These are phyloP conservation scores for Pulveroboletus sp. DNA, from an alignment of 768 basidiomycete species.

Conservation along the genomic window DNA sequence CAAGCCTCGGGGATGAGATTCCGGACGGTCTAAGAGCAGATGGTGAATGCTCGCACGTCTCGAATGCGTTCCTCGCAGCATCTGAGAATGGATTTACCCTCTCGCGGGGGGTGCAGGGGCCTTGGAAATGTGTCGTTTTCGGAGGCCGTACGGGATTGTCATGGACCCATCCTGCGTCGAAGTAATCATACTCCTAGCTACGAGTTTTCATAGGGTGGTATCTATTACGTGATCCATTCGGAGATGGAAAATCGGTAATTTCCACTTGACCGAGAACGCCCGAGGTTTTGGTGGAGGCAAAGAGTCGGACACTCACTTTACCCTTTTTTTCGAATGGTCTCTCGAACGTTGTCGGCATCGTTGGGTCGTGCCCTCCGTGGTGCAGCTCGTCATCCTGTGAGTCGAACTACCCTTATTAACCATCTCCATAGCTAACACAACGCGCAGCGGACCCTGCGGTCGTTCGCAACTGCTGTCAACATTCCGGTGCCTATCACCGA, in stretches of 20 bases:
- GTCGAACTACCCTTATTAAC: not conserved
- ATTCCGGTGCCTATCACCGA: constrained; percentile 74
- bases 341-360: constrained; percentile 42
- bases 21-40: not conserved
- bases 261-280: constrained; percentile 31
- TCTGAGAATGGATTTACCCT: constrained; percentile 53
- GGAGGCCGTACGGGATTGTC: constrained; percentile 27
- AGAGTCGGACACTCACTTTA: constrained; percentile 6
- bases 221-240: constrained; percentile 12
- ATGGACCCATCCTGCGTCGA: constrained; percentile 6
- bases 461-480: constrained; percentile 71
- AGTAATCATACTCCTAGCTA: no score
- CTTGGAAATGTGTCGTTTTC: constrained; percentile 42
- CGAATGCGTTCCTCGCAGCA: constrained; percentile 38
- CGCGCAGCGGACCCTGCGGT: constrained; percentile 50
- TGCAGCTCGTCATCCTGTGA: constrained; percentile 35
- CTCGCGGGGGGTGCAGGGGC: constrained; percentile 26
- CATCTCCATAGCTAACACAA: constrained; percentile 1
- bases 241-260: constrained; percentile 21
- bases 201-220: not conserved
- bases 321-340: constrained; percentile 40
- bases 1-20: not conserved
- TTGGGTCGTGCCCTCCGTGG: constrained; percentile 39
- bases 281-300: constrained; percentile 18
- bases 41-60: not conserved